Percentiles rank a stretch among this genome's conserved stretches.
These are phyloP conservation scores for Fusarium paranaense DNA, from an alignment of 2,329 filamentous ascomycete species.

Conservation along the genomic window DNA sequence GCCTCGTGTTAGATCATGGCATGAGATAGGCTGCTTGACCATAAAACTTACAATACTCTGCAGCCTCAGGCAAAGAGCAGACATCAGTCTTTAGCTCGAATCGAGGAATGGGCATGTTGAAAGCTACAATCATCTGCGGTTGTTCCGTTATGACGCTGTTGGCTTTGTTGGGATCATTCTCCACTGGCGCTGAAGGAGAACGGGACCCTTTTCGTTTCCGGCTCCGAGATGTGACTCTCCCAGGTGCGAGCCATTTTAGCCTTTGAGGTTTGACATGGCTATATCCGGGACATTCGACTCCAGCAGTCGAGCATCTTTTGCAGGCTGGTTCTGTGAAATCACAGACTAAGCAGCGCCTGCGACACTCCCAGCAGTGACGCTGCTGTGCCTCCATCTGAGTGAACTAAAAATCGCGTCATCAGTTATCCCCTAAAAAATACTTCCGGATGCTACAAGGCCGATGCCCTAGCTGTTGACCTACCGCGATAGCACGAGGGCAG, in stretches of 20 bases:
- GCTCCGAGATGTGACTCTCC: not conserved
- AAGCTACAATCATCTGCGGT: not conserved
- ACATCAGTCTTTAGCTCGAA: not conserved
- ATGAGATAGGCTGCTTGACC: not conserved
- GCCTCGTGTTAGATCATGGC: not conserved
- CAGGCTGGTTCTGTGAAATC: not conserved
- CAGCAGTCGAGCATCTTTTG: not conserved
- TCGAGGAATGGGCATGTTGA: not conserved
- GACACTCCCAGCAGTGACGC: not conserved
- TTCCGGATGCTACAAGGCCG: not conserved
- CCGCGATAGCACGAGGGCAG: not conserved
- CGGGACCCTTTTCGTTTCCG: not conserved
- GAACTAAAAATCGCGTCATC: not conserved
- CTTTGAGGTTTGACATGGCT: not conserved
- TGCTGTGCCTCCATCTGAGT: not conserved
- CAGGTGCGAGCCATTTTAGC: not conserved
- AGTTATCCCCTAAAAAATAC: not conserved
- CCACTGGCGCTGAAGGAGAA: not conserved
- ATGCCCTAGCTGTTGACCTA: not conserved
- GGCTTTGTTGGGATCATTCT: not conserved
- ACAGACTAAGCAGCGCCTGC: not conserved
- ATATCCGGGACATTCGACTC: not conserved
- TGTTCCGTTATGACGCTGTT: not conserved
- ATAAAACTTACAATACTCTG: not conserved
- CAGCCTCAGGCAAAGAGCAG: not conserved